Evolutionary conservation across 192 early-diverging fungal genomes (phyloP).

Genomic region (Oehlia diaphana): DNA sequence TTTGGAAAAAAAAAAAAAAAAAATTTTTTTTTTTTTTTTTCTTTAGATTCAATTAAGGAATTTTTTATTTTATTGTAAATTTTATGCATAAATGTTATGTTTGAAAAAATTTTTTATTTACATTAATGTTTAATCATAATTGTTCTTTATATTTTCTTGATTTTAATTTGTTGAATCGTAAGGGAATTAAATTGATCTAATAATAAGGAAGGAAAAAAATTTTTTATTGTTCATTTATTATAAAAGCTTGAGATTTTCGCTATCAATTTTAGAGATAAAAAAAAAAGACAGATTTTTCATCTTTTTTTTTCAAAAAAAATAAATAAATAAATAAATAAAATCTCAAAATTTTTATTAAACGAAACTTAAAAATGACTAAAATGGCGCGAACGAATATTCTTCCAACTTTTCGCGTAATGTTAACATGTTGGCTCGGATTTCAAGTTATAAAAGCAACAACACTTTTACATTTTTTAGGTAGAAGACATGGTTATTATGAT

Average conservation of each 20-base stretch:
- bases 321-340: background rate
- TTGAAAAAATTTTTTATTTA: too few species aligned
- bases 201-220: background rate
- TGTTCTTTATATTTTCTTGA: too few species aligned
- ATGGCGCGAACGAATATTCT: slow-evolving; percentile 2
- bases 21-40: too few species aligned
- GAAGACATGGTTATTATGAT: slow-evolving; percentile 19
- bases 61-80: too few species aligned
- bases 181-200: background rate
- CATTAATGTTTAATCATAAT: too few species aligned
- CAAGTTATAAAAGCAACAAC: slow-evolving; percentile 8
- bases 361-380: background rate
- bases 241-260: background rate
- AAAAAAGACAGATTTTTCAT: background rate
- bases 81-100: too few species aligned
- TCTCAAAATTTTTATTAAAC: background rate
- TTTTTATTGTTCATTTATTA: background rate
- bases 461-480: background rate
- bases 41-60: too few species aligned
- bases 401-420: background rate
- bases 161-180: background rate
- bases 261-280: background rate
- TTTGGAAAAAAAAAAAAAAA: too few species aligned
- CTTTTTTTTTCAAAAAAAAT: background rate
- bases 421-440: slow-evolving; percentile 16